Evolutionary conservation across 169 alveolate genomes (phyloP), one percentile per base, ranked within the genome.

Genomic region (Amoebophrya sp.): DNA sequence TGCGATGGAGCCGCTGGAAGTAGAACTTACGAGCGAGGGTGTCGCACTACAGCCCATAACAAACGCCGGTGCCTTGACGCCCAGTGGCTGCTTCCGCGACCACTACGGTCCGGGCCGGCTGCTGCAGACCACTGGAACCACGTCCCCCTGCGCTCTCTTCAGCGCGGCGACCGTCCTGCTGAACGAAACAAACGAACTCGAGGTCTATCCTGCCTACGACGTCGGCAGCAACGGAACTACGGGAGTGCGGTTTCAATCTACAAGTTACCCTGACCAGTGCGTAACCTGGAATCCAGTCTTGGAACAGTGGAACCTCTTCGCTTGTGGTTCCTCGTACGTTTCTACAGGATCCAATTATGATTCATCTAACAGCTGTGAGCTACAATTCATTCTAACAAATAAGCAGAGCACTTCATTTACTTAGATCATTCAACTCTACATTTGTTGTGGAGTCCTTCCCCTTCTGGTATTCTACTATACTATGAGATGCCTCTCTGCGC

Each of bases 31-130:
- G 18, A 26, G 39, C 83, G 83, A 65, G 39, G 83, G 83, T 0
- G 26, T 65, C 83, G 83, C 83, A 36, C 26, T 65, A 36, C 83
- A 65, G 26, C 83, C 83, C 2, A 29, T 65, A 0, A 26, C 26
- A 10, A 65, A 6, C 10, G 26, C 12, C 83, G 83, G 33, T 6
- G 1, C 2, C 36, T 6, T 1, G 36, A 6, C 18, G 83, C 83
- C 83, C 10, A 18, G 83, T 6, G 83, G 83, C 83, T 65, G 83
- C 26, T 65, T 65, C 83, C 83, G 83, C 33, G 83, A 65, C 83
- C 83, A 65, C 83, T 65, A 65, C 83, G 83, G 83, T 10, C 83
- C 83, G 36, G 83, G 36, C 38, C 83, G 83, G 2, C n/a, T 65
- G 83, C 26, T 65, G 83, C 83, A 65, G 26, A 65, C 26, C 83